A percentile compares a stretch with the other conserved stretches of the same genome.
phyloP scores from a whole-genome alignment of 1,139 yeast species.

The Hansenula lynferdii region DNA sequence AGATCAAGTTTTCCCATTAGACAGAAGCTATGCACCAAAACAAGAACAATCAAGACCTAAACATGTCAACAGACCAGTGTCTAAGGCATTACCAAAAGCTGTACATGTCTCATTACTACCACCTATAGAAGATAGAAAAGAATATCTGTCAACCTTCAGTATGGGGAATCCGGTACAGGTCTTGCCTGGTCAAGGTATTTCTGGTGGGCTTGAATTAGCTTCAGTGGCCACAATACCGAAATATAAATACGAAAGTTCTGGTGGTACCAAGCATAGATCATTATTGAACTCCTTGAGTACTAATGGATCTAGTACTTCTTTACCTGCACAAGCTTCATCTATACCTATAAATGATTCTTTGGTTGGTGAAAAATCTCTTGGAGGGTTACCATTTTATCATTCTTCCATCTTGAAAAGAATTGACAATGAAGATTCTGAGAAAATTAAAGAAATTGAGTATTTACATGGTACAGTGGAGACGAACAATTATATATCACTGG shows the following conservation, averaged over 20 bases:
- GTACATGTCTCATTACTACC: constrained; percentile 10
- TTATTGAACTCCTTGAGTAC: constrained; percentile 23
- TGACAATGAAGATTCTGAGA: constrained; percentile 22
- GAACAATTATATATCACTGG: constrained; percentile 26
- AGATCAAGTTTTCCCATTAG: constrained; percentile 34
- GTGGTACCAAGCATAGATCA: constrained; percentile 22
- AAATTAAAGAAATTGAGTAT: constrained; percentile 30
- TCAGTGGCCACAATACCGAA: constrained; percentile 30
- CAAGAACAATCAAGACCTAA: not conserved
- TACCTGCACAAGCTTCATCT: constrained; percentile 9
- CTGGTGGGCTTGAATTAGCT: constrained; percentile 32
- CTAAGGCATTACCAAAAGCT: constrained; percentile 24
- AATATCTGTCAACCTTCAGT: constrained; percentile 14
- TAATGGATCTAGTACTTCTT: constrained; percentile 18
- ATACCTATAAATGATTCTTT: constrained; percentile 15
- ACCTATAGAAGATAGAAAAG: constrained; percentile 18
- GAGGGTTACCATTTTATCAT: constrained; percentile 30
- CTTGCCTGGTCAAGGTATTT: constrained; percentile 34
- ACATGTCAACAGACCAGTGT: too few species aligned
- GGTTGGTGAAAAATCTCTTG: constrained; percentile 21
- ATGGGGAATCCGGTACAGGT: constrained; percentile 20
- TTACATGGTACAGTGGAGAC: constrained; percentile 30
- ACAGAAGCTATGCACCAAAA: constrained; percentile 8
- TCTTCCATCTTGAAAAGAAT: constrained; percentile 16
- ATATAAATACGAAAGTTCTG: constrained; percentile 27